Evolutionary conservation across 164 flowering plant species (phyloP).

Genomic region (Akebia trifoliata): DNA sequence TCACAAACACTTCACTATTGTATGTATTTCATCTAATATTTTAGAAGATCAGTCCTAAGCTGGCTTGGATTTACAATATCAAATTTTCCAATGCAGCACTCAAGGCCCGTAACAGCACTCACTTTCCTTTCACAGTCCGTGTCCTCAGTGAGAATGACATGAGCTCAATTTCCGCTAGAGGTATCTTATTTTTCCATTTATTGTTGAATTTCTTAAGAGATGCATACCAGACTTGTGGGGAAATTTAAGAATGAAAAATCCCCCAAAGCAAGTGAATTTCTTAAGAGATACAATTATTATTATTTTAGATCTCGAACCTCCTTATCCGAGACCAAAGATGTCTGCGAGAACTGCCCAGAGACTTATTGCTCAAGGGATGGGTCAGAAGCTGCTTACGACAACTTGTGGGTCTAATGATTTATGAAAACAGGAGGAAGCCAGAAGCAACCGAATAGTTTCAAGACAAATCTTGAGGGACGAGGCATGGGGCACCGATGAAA

Average conservation of each 20-base stretch:
- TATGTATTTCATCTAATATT: too few relatives aligned
- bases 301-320: constrained; percentile 70
- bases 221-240: too few relatives aligned
- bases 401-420: constrained; percentile 55
- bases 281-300: too few relatives aligned
- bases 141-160: constrained; percentile 56
- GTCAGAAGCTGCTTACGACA: constrained; percentile 52
- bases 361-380: constrained; percentile 87
- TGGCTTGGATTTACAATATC: background rate
- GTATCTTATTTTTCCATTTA: constrained; percentile 33
- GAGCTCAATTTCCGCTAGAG: constrained; percentile 50
- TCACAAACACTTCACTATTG: too few relatives aligned
- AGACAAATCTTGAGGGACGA: constrained; percentile 72
- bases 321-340: constrained; percentile 74
- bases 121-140: constrained; percentile 44
- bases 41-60: too few relatives aligned
- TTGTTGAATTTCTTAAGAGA: too few relatives aligned
- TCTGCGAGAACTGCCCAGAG: constrained; percentile 85
- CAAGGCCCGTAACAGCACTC: constrained; percentile 44
- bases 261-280: too few relatives aligned
- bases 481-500: constrained; percentile 82
- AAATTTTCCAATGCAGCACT: constrained; percentile 45
- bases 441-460: constrained; percentile 56
- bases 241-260: too few relatives aligned
- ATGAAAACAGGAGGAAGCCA: constrained; percentile 74